Percentiles rank a stretch among this genome's conserved stretches.
These are phyloP conservation scores for Starmerella khaoyaiensis DNA, from an alignment of 805 yeast species.

Conservation along the genomic window DNA sequence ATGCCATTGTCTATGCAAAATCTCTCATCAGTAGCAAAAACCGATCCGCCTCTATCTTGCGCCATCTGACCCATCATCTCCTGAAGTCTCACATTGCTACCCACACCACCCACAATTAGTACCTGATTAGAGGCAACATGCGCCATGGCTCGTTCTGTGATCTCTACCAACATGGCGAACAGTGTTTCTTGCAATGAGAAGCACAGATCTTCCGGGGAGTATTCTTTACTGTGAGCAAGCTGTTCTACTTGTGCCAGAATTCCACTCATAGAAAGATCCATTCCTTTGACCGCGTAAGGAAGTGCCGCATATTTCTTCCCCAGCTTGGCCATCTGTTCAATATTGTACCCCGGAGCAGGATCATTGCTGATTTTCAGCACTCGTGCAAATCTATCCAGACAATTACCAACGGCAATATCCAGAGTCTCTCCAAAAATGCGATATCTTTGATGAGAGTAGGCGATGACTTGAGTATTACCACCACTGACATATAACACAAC, in stretches of 20 bases:
- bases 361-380: constrained; percentile 76
- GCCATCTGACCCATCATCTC: constrained; percentile 97
- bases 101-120: constrained; percentile 96
- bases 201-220: constrained; percentile 75
- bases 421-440: constrained; percentile 98
- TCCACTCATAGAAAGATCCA: constrained; percentile 97
- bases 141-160: constrained; percentile 97
- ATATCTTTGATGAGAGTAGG: constrained; percentile 84
- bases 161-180: constrained; percentile 93
- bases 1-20: constrained; percentile 97
- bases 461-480: constrained; percentile 96
- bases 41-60: constrained; percentile 71
- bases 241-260: constrained; percentile 74
- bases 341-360: constrained; percentile 96
- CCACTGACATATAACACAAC: constrained; percentile 96
- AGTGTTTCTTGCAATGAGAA: constrained; percentile 84
- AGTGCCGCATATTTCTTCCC: constrained; percentile 49
- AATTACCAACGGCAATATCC: constrained; percentile 95
- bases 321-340: constrained; percentile 76
- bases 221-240: constrained; percentile 38
- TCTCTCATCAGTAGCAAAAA: constrained; percentile 90
- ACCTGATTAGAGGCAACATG: constrained; percentile 86
- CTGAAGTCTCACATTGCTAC: constrained; percentile 81
- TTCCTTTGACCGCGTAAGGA: constrained; percentile 96
- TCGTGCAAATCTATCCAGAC: constrained; percentile 91